A percentile compares a stretch with the other conserved stretches of the same genome.
Evolutionary conservation across 768 basidiomycete genomes (phyloP).

Genomic region (Kwoniella sp.): DNA sequence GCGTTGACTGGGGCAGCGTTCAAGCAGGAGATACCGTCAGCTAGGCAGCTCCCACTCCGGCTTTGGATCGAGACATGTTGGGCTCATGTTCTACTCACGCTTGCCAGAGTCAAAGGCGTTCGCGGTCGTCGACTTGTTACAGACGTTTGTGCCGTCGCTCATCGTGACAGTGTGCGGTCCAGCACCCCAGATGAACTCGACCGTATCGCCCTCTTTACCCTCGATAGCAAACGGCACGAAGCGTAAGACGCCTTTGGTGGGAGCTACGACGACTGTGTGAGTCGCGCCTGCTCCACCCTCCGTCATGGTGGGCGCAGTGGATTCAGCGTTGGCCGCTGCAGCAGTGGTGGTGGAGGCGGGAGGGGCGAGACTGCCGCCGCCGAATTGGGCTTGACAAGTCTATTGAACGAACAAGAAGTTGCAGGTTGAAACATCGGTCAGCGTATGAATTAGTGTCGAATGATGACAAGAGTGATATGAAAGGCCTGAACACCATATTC

Average conservation of each 20-base stretch:
- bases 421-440: no score
- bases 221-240: conserved; percentile 46
- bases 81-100: conserved; percentile 25
- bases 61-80: no score
- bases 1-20: conserved; percentile 35
- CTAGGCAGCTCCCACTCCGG: no score
- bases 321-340: background rate
- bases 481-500: no score
- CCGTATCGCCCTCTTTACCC: conserved; percentile 33
- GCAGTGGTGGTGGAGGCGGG: conserved; percentile 1
- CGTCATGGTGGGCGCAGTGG: conserved; percentile 1
- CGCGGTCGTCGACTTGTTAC: conserved; percentile 37
- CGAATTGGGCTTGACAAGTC: conserved; percentile 16
- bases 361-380: background rate
- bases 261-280: conserved; percentile 44
- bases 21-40: no score
- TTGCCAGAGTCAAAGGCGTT: conserved; percentile 43
- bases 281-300: conserved; percentile 17
- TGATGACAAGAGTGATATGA: no score
- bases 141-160: conserved; percentile 34
- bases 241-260: conserved; percentile 42
- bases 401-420: background rate
- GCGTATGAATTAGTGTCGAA: no score
- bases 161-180: conserved; percentile 33
- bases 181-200: conserved; percentile 43